These are phyloP conservation scores for Urostyla sp. DNA, from an alignment of 73 alveolate genomes.

Conservation along the genomic window DNA sequence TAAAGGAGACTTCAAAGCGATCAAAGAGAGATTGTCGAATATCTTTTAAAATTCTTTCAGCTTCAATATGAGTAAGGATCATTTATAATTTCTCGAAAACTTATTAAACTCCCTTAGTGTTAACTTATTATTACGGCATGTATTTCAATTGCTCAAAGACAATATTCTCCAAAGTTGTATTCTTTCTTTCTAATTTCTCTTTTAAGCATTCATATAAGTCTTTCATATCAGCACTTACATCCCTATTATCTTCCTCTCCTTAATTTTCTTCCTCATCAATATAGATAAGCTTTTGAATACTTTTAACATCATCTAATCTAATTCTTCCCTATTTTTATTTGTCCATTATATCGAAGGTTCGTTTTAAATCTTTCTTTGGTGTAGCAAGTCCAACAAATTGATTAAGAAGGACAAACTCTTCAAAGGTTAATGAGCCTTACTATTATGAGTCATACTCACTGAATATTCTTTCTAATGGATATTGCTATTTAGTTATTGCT, in stretches of 20 bases:
- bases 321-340: slow-evolving; percentile 29
- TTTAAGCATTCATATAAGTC: slow-evolving; percentile 61
- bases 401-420: slow-evolving; percentile 34
- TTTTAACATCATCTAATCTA: slow-evolving; percentile 57
- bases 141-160: slow-evolving; percentile 16
- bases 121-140: slow-evolving; percentile 49
- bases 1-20: slow-evolving; percentile 42
- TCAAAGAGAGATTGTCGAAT: slow-evolving; percentile 14
- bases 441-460: slow-evolving; percentile 52
- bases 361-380: slow-evolving; percentile 53
- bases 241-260: slow-evolving; percentile 3
- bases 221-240: slow-evolving; percentile 36
- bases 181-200: slow-evolving; percentile 54
- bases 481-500: slow-evolving; percentile 12
- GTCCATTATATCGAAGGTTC: slow-evolving; percentile 50
- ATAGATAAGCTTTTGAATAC: slow-evolving; percentile 1
- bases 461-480: slow-evolving; percentile 58
- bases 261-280: neutral
- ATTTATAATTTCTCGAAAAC: slow-evolving; percentile 48
- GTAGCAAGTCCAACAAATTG: slow-evolving; percentile 26
- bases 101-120: slow-evolving; percentile 44
- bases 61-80: slow-evolving; percentile 25
- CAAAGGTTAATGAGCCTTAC: slow-evolving; percentile 41
- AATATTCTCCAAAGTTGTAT: slow-evolving; percentile 37
- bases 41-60: slow-evolving; percentile 39